phyloP scores from a whole-genome alignment of 2,329 filamentous ascomycete species.

The Metarhizium sp. region DNA sequence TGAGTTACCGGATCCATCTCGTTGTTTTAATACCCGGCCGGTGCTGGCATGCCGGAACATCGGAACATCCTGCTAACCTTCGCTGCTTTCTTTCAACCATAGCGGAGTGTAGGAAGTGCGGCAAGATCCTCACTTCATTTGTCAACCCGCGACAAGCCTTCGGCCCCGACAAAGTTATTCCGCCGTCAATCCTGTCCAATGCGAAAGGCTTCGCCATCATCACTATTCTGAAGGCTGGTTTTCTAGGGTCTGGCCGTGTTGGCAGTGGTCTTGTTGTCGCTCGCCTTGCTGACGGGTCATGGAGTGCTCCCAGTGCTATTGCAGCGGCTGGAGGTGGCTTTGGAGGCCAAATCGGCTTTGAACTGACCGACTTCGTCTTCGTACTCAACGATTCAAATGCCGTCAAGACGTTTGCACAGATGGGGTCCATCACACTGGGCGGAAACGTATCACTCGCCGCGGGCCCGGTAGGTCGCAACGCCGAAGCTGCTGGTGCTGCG shows the following conservation, averaged over 20 bases:
- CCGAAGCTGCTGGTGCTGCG: conserved; percentile 89
- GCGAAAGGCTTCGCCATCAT: conserved; percentile 87
- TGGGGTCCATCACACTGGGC: conserved; percentile 82
- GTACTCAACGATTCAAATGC: conserved; percentile 88
- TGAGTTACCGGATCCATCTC: conserved; percentile 34
- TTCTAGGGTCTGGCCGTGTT: conserved; percentile 73
- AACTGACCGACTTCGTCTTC: conserved; percentile 92
- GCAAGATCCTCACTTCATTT: conserved; percentile 91
- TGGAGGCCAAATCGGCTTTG: conserved; percentile 79
- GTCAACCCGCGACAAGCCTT: conserved; percentile 89
- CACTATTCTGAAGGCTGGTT: conserved; percentile 79
- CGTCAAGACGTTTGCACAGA: conserved; percentile 89
- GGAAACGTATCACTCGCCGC: conserved; percentile 95
- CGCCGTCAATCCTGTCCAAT: conserved; percentile 76
- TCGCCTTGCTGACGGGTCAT: conserved; percentile 64
- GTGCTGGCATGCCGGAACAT: background rate
- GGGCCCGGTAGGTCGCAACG: conserved; percentile 87
- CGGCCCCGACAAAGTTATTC: conserved; percentile 95
- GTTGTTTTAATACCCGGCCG: background rate
- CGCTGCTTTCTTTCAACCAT: conserved; percentile 12
- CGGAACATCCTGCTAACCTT: background rate
- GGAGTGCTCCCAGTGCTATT: conserved; percentile 77
- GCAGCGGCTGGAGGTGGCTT: conserved; percentile 74
- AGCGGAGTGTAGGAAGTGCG: conserved; percentile 97
- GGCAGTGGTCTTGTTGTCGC: conserved; percentile 77